A percentile compares a stretch with the other conserved stretches of the same genome.
These are phyloP conservation scores for Kodamaea fungicola DNA, from an alignment of 1,139 yeast species.

Conservation along the genomic window DNA sequence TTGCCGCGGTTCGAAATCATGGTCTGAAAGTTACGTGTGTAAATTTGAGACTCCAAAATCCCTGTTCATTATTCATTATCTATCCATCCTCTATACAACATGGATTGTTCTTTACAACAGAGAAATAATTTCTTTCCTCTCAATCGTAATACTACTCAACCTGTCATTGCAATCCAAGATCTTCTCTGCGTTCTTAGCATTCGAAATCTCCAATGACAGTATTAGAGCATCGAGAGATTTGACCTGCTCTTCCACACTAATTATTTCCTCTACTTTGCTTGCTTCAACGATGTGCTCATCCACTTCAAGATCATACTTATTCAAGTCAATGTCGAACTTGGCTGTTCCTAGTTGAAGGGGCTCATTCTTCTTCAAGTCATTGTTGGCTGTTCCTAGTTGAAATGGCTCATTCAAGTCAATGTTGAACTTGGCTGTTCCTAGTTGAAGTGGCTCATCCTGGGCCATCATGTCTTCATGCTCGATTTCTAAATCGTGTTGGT, in stretches of 20 bases:
- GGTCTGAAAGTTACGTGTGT: conserved; percentile 5
- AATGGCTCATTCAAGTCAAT: conserved; percentile 9
- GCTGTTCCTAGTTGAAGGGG: no score
- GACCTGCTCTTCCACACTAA: conserved; percentile 8
- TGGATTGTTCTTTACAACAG: conserved; percentile 1
- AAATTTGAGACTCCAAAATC: neutral
- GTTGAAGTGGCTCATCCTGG: conserved; percentile 9
- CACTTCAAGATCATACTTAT: conserved; percentile 13
- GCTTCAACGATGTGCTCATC: conserved; percentile 1
- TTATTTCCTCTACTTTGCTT: neutral
- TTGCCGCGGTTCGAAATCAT: conserved; percentile 21
- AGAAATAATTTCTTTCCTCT: neutral
- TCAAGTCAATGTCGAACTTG: conserved; percentile 6
- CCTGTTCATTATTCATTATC: no score
- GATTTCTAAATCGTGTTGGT: conserved; percentile 7
- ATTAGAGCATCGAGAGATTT: conserved; percentile 2
- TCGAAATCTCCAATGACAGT: conserved; percentile 1
- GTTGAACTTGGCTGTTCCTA: conserved; percentile 1
- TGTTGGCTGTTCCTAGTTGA: no score
- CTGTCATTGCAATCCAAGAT: conserved; percentile 1
- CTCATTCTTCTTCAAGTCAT: no score
- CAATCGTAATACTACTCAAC: conserved; percentile 6
- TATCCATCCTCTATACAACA: no score
- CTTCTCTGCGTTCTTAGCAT: conserved; percentile 2
- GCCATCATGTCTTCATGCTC: conserved; percentile 8